Percentiles rank a stretch among this genome's conserved stretches.
Conservation (phyloP, 805 yeast genomes). For the Yamadazyma nakazawae region DNA sequence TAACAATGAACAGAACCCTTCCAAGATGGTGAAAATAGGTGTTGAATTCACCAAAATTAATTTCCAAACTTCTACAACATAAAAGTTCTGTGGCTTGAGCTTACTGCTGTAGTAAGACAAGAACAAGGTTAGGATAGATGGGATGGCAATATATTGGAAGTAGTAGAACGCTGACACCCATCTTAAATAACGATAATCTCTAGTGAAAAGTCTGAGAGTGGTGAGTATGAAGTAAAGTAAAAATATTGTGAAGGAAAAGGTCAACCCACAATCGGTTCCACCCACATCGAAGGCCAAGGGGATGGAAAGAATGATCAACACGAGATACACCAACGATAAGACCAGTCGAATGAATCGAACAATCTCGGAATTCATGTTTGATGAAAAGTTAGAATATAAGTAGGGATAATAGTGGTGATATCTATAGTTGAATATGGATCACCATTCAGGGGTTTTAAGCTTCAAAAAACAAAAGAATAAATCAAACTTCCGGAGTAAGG, state of each 20-base stretch:
- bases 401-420: neutral
- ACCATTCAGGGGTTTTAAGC: neutral
- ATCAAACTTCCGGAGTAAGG: neutral
- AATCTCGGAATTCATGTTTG: slow-evolving; percentile 3
- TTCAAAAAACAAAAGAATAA: too few species aligned
- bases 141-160: slow-evolving; percentile 77
- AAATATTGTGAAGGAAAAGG: slow-evolving; percentile 66
- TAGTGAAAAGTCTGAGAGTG: slow-evolving; percentile 58
- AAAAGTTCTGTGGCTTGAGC: slow-evolving; percentile 4
- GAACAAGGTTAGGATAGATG: slow-evolving; percentile 72
- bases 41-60: slow-evolving; percentile 73
- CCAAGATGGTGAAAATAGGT: slow-evolving; percentile 82
- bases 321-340: slow-evolving; percentile 57
- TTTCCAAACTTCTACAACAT: slow-evolving; percentile 62
- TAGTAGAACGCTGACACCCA: slow-evolving; percentile 59
- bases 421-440: neutral
- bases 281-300: slow-evolving; percentile 95
- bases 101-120: slow-evolving; percentile 46
- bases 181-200: slow-evolving; percentile 39
- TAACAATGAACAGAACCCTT: slow-evolving; percentile 88
- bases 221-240: slow-evolving; percentile 66
- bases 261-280: slow-evolving; percentile 83
- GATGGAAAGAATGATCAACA: slow-evolving; percentile 71
- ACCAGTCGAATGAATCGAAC: slow-evolving; percentile 11
- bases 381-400: neutral